Percentiles rank a stretch among this genome's conserved stretches.
Evolutionary conservation across 2,329 filamentous ascomycete genomes (phyloP).

Genomic region (Diaporthe ampelina): DNA sequence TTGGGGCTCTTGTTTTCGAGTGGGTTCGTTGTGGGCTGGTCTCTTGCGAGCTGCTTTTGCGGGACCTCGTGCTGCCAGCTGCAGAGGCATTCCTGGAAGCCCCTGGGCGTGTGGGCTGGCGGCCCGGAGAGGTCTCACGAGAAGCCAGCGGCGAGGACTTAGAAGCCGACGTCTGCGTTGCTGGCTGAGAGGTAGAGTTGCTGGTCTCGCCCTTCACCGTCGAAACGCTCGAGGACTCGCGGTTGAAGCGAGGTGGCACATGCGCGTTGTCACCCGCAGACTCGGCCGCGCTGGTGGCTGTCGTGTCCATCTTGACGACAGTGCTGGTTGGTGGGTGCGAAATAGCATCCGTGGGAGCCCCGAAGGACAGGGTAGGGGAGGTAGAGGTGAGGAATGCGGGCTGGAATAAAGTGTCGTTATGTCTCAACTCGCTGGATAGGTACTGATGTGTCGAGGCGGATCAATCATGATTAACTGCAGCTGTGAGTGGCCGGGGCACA

Average conservation of each 20-base stretch:
- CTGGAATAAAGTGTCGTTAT: conserved; percentile 27
- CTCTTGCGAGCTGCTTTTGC: conserved; percentile 76
- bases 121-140: conserved; percentile 63
- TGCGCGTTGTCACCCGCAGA: conserved; percentile 44
- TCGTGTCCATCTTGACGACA: conserved; percentile 52
- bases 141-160: conserved; percentile 51
- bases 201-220: conserved; percentile 45
- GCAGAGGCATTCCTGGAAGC: conserved; percentile 49
- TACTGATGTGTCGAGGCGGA: conserved; percentile 39
- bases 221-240: conserved; percentile 46
- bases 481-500: conserved; percentile 33
- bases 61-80: conserved; percentile 63
- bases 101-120: conserved; percentile 55
- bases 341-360: conserved; percentile 35
- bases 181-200: conserved; percentile 41
- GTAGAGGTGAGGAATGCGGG: conserved; percentile 45
- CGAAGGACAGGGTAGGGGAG: conserved; percentile 6
- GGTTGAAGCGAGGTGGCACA: conserved; percentile 46
- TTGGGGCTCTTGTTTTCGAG: conserved; percentile 65
- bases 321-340: conserved; percentile 18
- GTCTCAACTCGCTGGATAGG: conserved; percentile 38
- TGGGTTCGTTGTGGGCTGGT: conserved; percentile 70
- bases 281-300: conserved; percentile 50
- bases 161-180: conserved; percentile 44
- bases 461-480: conserved; percentile 38